phyloP scores from a whole-genome alignment of 83 land plant species.

The Larix sibirica region DNA sequence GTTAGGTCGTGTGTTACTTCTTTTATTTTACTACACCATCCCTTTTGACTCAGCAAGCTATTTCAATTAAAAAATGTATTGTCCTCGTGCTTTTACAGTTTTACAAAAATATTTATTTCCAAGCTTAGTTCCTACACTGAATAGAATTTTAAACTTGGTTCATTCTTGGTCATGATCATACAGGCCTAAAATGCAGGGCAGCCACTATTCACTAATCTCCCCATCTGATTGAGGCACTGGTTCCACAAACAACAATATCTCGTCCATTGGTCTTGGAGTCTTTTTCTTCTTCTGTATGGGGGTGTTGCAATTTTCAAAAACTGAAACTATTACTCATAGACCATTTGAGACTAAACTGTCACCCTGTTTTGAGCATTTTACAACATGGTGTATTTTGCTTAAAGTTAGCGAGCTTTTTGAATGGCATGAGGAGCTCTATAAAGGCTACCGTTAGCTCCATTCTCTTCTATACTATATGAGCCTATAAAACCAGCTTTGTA shows the following conservation, averaged over 20 bases:
- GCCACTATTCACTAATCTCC: not conserved
- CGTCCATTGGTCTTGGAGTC: not conserved
- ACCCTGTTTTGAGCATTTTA: not conserved
- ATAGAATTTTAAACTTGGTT: not conserved
- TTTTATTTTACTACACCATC: not conserved
- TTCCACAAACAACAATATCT: not conserved
- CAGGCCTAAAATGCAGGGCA: too few species aligned
- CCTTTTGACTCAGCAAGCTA: not conserved
- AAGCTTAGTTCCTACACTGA: not conserved
- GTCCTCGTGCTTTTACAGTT: not conserved
- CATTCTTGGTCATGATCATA: not conserved
- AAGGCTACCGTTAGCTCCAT: not conserved
- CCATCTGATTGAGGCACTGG: not conserved
- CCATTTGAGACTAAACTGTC: not conserved
- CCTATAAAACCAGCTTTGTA: not conserved
- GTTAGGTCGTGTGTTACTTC: not conserved
- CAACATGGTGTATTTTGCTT: not conserved
- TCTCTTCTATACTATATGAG: not conserved
- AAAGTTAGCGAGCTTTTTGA: not conserved
- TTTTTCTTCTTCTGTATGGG: not conserved
- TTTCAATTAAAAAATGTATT: not conserved
- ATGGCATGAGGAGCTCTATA: not conserved
- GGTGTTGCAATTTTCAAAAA: not conserved
- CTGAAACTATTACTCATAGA: not conserved
- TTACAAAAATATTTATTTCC: conserved; percentile 2